phyloP scores from a whole-genome alignment of 345 rosid species.

The Arabis alpina region DNA sequence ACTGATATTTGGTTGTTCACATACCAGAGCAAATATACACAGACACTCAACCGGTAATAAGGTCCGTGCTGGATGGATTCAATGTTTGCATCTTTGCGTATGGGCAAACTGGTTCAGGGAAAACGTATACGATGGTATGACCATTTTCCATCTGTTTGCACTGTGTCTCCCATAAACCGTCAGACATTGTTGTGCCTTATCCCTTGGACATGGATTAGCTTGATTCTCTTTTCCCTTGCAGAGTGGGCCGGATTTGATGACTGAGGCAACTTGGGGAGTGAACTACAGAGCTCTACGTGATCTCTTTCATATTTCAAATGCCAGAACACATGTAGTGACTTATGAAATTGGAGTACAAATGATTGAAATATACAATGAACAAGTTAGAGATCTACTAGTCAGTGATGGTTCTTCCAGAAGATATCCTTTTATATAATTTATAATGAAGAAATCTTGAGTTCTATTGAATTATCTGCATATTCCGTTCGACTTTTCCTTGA shows the following conservation, averaged over 20 bases:
- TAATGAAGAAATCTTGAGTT: not conserved
- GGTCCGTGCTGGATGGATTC: conserved; percentile 93
- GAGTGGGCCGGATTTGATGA: conserved; percentile 91
- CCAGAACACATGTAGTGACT: conserved; percentile 62
- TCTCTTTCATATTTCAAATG: conserved; percentile 77
- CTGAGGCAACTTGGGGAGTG: conserved; percentile 90
- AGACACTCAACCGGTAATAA: conserved; percentile 78
- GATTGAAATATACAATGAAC: conserved; percentile 98
- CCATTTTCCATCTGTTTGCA: not conserved
- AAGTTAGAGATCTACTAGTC: conserved; percentile 90
- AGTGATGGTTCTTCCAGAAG: conserved; percentile 88
- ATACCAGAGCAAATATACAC: conserved; percentile 77
- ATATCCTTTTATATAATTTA: conserved; percentile 64
- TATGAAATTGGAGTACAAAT: conserved; percentile 97
- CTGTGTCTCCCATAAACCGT: not conserved
- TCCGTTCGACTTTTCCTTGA: conserved; percentile 48
- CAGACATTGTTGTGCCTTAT: conserved; percentile 6
- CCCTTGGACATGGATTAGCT: not conserved
- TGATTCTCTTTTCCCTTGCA: conserved; percentile 37
- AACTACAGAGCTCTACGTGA: conserved; percentile 91
- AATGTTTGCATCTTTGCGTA: conserved; percentile 97
- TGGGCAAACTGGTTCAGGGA: conserved; percentile 99
- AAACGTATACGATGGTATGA: conserved; percentile 94
- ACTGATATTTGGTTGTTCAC: conserved; percentile 16
- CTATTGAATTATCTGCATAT: not conserved